Percentiles rank a stretch among this genome's conserved stretches.
These are phyloP conservation scores for Lyophyllum semitale DNA, from an alignment of 768 basidiomycete species.

Conservation along the genomic window DNA sequence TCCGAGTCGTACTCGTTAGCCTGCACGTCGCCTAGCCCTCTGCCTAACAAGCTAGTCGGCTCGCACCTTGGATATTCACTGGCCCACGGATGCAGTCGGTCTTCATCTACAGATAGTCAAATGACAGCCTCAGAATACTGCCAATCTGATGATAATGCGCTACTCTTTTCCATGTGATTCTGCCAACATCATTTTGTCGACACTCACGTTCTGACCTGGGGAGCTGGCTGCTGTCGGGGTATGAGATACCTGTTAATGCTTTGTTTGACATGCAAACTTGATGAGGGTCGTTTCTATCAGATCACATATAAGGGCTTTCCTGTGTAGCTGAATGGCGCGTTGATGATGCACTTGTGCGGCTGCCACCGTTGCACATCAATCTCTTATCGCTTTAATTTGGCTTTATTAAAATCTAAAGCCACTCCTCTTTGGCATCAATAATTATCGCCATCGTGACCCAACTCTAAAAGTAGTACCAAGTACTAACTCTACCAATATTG, in stretches of 20 bases:
- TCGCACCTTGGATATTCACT: no score
- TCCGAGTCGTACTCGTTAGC: no score
- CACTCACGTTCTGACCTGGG: background rate
- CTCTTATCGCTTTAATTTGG: slow-evolving; percentile 12
- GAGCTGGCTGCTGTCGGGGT: background rate
- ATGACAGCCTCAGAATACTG: background rate
- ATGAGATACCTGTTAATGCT: no score
- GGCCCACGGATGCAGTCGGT: background rate
- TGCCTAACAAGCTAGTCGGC: no score
- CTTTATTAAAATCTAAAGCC: slow-evolving; percentile 15
- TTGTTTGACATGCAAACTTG: no score
- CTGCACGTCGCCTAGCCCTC: no score
- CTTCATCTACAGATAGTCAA: background rate
- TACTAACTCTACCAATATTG: slow-evolving; percentile 8
- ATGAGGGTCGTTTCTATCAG: no score
- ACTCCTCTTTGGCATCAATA: background rate
- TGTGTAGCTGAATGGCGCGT: background rate
- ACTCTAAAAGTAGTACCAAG: slow-evolving; percentile 9
- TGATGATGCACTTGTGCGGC: background rate
- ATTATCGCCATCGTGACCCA: slow-evolving; percentile 18
- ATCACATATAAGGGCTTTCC: no score
- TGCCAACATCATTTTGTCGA: background rate
- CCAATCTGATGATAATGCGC: background rate
- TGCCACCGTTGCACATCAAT: background rate
- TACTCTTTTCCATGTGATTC: slow-evolving; percentile 11